phyloP scores from a whole-genome alignment of 73 alveolate genomes.

The Tetrahymena borealis region DNA sequence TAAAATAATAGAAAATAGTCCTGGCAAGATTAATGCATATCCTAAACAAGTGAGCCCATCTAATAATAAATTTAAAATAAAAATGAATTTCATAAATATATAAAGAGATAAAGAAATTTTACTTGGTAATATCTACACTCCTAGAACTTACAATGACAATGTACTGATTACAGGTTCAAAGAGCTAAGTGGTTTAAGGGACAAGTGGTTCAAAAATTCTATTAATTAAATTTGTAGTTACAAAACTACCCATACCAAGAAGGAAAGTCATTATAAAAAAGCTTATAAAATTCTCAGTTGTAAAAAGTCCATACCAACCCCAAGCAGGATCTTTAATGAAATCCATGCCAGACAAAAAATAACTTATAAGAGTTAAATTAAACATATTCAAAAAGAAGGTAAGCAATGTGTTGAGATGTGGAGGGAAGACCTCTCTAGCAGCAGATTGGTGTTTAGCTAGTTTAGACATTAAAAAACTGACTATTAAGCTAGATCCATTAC shows the following conservation, averaged over 20 bases:
- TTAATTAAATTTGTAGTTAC: conserved; percentile 5
- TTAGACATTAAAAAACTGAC: neutral
- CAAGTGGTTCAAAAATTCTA: conserved; percentile 24
- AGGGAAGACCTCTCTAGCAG: conserved; percentile 19
- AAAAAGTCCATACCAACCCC: conserved; percentile 41
- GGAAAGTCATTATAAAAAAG: neutral
- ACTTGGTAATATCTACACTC: neutral
- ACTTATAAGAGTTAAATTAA: conserved; percentile 5
- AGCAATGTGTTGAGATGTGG: neutral
- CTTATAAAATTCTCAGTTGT: conserved; percentile 12
- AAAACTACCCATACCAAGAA: conserved; percentile 21
- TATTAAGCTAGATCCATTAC: conserved; percentile 14
- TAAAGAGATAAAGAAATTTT: too few species aligned
- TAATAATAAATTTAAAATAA: neutral
- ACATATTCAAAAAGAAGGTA: neutral
- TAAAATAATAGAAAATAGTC: neutral
- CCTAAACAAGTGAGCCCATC: neutral
- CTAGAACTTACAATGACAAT: neutral
- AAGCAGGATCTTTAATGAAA: conserved; percentile 7
- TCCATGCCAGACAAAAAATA: conserved; percentile 13
- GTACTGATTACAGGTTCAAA: conserved; percentile 29
- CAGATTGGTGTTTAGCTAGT: neutral
- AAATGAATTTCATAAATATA: neutral
- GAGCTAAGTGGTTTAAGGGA: conserved; percentile 21
- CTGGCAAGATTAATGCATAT: neutral